phyloP scores from a whole-genome alignment of 306 rosid genomes.

The Ochetophila trinervis region DNA sequence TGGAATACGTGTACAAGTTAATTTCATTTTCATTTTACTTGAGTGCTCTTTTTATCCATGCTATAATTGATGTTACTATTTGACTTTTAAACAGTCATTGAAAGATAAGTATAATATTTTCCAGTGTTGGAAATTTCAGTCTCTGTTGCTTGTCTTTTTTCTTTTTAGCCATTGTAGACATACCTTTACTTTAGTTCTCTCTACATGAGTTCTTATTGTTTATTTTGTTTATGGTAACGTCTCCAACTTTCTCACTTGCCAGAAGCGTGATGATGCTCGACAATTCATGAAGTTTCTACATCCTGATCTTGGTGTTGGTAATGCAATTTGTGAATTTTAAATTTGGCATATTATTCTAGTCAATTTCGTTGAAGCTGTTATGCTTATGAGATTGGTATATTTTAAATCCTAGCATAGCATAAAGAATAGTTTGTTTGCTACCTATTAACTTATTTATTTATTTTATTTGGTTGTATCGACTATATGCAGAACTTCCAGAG shows the following conservation, averaged over 20 bases:
- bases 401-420: not conserved
- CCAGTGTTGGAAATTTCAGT: not conserved
- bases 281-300: constrained; percentile 99
- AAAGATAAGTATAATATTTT: no score
- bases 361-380: not conserved
- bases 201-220: not conserved
- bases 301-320: constrained; percentile 98
- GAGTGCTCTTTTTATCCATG: not conserved
- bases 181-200: no score
- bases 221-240: constrained; percentile 12
- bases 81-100: no score
- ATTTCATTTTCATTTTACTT: not conserved
- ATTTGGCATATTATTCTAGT: constrained; percentile 12
- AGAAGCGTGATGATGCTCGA: constrained; percentile 94
- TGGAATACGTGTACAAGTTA: no score
- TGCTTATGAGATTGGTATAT: constrained; percentile 6
- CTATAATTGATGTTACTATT: no score
- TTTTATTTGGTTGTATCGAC: constrained; percentile 18
- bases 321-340: constrained; percentile 21
- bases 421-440: not conserved
- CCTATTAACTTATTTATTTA: constrained; percentile 12
- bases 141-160: not conserved
- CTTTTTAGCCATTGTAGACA: not conserved
- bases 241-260: constrained; percentile 28
- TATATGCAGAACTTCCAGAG: constrained; percentile 87